Evolutionary conservation across 805 yeast species (phyloP).

Genomic region (Saccharomycopsis fibuligera): DNA sequence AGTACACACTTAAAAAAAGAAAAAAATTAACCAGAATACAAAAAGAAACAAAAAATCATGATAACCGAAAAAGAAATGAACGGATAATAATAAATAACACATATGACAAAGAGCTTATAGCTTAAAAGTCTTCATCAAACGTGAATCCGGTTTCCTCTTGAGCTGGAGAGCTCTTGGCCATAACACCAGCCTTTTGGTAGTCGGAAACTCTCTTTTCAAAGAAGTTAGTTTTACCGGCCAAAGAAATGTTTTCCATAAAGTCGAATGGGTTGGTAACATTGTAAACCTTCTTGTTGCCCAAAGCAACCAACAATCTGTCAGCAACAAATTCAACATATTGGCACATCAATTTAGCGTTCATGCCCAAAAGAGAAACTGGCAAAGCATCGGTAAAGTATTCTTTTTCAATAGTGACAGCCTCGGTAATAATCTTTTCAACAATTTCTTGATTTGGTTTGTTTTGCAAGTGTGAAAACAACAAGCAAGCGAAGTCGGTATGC

Average conservation of each 20-base stretch:
- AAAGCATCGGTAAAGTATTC: conserved; percentile 92
- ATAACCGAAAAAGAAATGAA: too few relatives aligned
- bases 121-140: conserved; percentile 92
- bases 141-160: conserved; percentile 54
- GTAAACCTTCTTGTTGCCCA: conserved; percentile 86
- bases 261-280: conserved; percentile 92
- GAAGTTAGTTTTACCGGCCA: conserved; percentile 98
- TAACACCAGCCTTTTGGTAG: conserved; percentile 99
- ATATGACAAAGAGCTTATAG: too few relatives aligned
- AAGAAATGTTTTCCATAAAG: conserved; percentile 97
- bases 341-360: conserved; percentile 91
- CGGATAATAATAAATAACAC: too few relatives aligned
- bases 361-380: conserved; percentile 89
- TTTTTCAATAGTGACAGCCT: conserved; percentile 92
- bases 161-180: conserved; percentile 59
- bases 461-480: conserved; percentile 85
- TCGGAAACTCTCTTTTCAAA: conserved; percentile 98
- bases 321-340: conserved; percentile 98
- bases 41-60: too few relatives aligned
- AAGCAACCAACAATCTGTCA: conserved; percentile 84
- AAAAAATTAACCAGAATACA: too few relatives aligned
- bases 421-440: conserved; percentile 82
- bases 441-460: conserved; percentile 78
- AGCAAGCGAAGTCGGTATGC: conserved; percentile 97
- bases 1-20: too few relatives aligned